Base-by-base conservation (phyloP, 2,329 filamentous ascomycete species). In the Coleophoma eucalyptorum region DNA sequence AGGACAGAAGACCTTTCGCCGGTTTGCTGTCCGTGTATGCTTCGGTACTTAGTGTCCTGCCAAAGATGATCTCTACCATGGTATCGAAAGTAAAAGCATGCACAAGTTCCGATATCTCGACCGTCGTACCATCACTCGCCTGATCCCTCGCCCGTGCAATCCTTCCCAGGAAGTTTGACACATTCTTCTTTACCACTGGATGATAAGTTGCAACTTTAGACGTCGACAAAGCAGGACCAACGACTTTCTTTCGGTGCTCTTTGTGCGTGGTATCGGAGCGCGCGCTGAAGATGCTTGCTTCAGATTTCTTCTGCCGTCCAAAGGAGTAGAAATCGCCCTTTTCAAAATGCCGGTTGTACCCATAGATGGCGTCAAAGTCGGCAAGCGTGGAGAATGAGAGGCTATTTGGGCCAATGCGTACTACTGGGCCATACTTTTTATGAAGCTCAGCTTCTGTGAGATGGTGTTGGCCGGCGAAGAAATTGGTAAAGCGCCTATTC, bases 351-450 rank as follows among this genome's bases (percentile, higher is more conserved):
- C 44, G 32, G 33, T 53, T 53, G 48, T 51, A 51, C 0, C 77
- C 76, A 60, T 81, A 80, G 31, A 80, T 79, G 2, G 71, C 70
- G 13, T 71, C 68, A 38, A 80, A 54, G 0, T 76, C 78, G 0
- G 69, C 64, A 0, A 76, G 61, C 26, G 19, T 50, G 37, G 52
- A 56, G 53, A 67, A 66, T 34, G 57, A 56, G 10, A 68, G 56
- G 50, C 64, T 58, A 16, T 66, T 61, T 2, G 62, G 64, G 3
- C 55, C 53, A 7, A 63, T 48, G 4, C 65, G 63, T 1, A 54
- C 49, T 13, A 52, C 40, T 0, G 45, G 34, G 7, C 52, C 49
- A 18, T 54, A 49, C 40, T 46, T 32, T 1, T 50, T 33, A 20
- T 56, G 54, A 11, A 56, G 47, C 18, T 20, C 12, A n/a, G 12